These are phyloP conservation scores for Claviceps pazoutovae DNA, from an alignment of 2,329 filamentous ascomycete species.

Conservation along the genomic window DNA sequence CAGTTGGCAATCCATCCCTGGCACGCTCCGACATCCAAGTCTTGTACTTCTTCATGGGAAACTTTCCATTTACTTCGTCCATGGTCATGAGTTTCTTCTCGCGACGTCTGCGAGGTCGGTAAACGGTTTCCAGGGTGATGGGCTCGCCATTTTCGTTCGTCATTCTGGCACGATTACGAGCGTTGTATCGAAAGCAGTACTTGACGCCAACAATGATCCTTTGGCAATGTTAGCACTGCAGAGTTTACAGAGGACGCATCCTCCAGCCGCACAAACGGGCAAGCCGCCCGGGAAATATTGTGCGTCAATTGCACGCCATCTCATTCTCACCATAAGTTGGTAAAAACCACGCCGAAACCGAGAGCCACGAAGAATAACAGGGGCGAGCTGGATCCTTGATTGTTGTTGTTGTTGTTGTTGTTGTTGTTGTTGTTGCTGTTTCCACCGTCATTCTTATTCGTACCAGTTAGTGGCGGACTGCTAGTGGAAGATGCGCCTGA, in stretches of 20 bases:
- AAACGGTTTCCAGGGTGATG: constrained; percentile 77
- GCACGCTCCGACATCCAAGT: constrained; percentile 77
- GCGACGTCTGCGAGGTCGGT: constrained; percentile 68
- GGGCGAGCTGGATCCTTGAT: constrained; percentile 26
- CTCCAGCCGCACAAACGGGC: too few species aligned
- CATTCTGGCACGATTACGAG: constrained; percentile 71
- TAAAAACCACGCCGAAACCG: constrained; percentile 96
- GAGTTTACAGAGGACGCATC: not conserved
- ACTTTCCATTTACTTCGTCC: constrained; percentile 96
- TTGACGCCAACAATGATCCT: constrained; percentile 99
- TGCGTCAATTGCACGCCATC: constrained; percentile 15
- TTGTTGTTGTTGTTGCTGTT: constrained; percentile 6
- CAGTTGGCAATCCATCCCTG: constrained; percentile 67
- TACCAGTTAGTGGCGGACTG: constrained; percentile 5
- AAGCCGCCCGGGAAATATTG: not conserved
- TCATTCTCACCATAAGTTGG: constrained; percentile 92
- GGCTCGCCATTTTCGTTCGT: constrained; percentile 71
- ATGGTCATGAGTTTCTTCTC: constrained; percentile 99
- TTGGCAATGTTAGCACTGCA: constrained; percentile 12
- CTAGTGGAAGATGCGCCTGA: constrained; percentile 6
- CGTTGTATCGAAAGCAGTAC: constrained; percentile 98
- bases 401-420: constrained; percentile 8
- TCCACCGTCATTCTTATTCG: constrained; percentile 10
- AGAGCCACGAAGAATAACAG: constrained; percentile 78
- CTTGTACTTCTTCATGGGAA: constrained; percentile 94